phyloP scores from a whole-genome alignment of 2,329 filamentous ascomycete species.

The Byssochlamys sp. region DNA sequence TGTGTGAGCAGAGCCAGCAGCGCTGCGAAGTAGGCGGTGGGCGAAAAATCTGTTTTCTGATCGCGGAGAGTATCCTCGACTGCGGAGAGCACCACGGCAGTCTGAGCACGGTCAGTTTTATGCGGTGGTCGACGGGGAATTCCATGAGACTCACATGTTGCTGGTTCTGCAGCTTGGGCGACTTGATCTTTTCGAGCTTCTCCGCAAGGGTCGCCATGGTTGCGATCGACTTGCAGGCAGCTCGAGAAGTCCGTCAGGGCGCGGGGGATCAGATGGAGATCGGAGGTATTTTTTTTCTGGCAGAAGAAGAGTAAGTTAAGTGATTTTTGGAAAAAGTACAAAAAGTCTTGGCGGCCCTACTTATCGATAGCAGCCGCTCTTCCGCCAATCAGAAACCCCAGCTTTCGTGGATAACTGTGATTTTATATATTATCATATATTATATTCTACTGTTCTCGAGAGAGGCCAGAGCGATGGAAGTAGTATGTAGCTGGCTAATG shows the following conservation, averaged over 20 bases:
- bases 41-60: slow-evolving; percentile 70
- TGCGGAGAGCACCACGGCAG: slow-evolving; percentile 71
- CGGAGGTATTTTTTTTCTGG: slow-evolving; percentile 14
- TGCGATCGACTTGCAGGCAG: slow-evolving; percentile 18
- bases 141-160: slow-evolving; percentile 57
- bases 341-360: slow-evolving; percentile 17
- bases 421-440: too few relatives aligned
- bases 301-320: slow-evolving; percentile 4
- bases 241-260: slow-evolving; percentile 13
- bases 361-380: slow-evolving; percentile 14
- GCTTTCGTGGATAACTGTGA: too few relatives aligned
- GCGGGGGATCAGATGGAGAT: slow-evolving; percentile 9
- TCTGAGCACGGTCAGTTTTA: slow-evolving; percentile 11
- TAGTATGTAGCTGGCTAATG: background rate
- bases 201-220: slow-evolving; percentile 62
- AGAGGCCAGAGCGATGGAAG: background rate
- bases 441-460: too few relatives aligned
- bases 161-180: slow-evolving; percentile 89
- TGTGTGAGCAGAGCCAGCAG: slow-evolving; percentile 78
- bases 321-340: slow-evolving; percentile 23
- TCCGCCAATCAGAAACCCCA: background rate
- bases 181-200: slow-evolving; percentile 94
- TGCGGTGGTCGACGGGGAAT: slow-evolving; percentile 2
- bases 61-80: slow-evolving; percentile 88
- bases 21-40: slow-evolving; percentile 93